Base-by-base conservation (phyloP, 805 yeast genomes). In the Sugiyamaella qingdaonensis region DNA sequence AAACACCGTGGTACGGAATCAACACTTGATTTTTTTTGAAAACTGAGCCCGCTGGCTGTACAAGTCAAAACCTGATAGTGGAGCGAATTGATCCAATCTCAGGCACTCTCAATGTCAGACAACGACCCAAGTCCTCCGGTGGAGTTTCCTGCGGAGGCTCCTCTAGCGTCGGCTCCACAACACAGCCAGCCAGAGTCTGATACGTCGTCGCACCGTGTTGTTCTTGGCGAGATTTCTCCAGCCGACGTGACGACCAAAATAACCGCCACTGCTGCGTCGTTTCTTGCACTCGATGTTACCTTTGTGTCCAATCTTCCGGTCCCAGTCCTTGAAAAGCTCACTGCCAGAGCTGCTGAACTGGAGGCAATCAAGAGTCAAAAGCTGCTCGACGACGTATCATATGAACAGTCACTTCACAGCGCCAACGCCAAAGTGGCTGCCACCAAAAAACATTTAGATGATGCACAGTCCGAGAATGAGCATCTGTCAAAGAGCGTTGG, bases 401-500 rank as follows among this genome's bases (percentile, higher is more conserved):
- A 46, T 18, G 58, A 54, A 55, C 58, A 55, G 43, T 9, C 53
- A 8, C 11, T 45, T 5, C 58, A 55, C 35, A 14, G 49, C 33
- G 48, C 55, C 7, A 45, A 49, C 14, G 35, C 56, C 3, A 54
- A 44, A 19, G 41, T 52, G 5, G 11, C 46, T 19, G 33, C 46
- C 10, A 41, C 47, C 5, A 45, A 55, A 19, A n/a, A 29, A 16
- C 45, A 41, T 24, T 44, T 52, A n/a, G 48, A 36, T 18, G 48
- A 33, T 2, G 24, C 46, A 1, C 29, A 31, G 8, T 10, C 11
- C 18, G 46, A 53, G 19, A 32, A n/a, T 10, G 47, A 53, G 14
- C 64, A 70, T 13, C 59, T 73, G 3, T 66, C 68, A 37, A 74
- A 69, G 45, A 78, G 76, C 44, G 53, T 77, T 8, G 69, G 68